phyloP scores from a whole-genome alignment of 441 rosid species.

The Populus tomentosa region DNA sequence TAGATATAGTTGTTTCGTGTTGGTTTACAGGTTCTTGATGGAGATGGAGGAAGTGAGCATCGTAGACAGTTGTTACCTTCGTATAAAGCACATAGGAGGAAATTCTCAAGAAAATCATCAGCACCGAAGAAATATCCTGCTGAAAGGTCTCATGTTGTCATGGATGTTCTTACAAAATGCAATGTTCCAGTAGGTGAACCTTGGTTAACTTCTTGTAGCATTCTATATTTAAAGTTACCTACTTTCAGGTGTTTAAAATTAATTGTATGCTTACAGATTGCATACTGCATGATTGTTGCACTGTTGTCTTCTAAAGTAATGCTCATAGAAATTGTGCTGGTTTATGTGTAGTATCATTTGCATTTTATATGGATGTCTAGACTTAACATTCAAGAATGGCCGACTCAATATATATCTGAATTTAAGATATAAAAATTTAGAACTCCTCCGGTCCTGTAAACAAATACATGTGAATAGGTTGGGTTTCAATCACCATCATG shows the following conservation, averaged over 20 bases:
- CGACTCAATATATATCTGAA: background rate
- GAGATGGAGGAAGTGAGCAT: constrained; percentile 62
- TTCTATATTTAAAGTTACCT: background rate
- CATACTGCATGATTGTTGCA: background rate
- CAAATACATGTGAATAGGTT: too few relatives aligned
- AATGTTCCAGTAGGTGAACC: constrained; percentile 69
- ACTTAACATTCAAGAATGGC: background rate
- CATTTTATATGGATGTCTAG: background rate
- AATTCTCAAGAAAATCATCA: constrained; percentile 26
- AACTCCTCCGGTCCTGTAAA: too few relatives aligned
- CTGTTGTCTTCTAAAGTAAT: background rate
- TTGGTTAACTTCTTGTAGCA: constrained; percentile 5
- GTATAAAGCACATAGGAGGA: constrained; percentile 75
- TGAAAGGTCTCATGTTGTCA: constrained; percentile 40
- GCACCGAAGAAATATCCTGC: constrained; percentile 27
- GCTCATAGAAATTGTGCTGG: background rate
- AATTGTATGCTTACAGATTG: background rate
- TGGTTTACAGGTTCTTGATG: constrained; percentile 70
- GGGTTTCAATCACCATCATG: too few relatives aligned
- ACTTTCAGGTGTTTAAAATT: background rate
- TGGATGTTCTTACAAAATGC: constrained; percentile 65
- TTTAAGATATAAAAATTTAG: too few relatives aligned
- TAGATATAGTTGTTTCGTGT: background rate
- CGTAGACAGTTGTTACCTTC: constrained; percentile 74
- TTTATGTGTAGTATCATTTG: background rate